Percentiles rank a stretch among this genome's conserved stretches.
Conservation (phyloP, 441 rosid species). For the Erodium moschatum region DNA sequence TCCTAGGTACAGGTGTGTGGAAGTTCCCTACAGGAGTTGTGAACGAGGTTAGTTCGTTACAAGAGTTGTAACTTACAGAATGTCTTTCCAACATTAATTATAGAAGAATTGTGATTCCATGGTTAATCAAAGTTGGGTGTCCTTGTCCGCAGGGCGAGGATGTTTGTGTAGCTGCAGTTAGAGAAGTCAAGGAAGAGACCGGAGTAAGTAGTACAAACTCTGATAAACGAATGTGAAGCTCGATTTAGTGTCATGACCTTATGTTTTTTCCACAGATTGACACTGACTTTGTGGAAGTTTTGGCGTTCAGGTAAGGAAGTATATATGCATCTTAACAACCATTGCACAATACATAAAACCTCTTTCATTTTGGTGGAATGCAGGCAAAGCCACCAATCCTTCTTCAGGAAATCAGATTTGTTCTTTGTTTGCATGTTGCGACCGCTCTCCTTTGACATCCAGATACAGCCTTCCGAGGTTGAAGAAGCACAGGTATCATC, state of each 20-base stretch:
- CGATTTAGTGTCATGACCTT: background rate
- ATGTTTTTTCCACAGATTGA: conserved; percentile 44
- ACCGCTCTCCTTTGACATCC: conserved; percentile 58
- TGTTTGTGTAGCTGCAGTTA: conserved; percentile 46
- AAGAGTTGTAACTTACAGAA: too few species aligned
- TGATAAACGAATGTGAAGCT: too few species aligned
- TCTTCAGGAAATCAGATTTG: conserved; percentile 70
- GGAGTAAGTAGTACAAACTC: conserved; percentile 43
- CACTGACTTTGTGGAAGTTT: conserved; percentile 53
- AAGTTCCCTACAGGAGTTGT: conserved; percentile 83
- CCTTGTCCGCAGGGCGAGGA: conserved; percentile 61
- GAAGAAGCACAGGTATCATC: conserved; percentile 78
- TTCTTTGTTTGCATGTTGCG: conserved; percentile 68
- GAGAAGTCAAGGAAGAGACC: conserved; percentile 92
- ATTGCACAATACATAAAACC: too few species aligned
- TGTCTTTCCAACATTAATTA: too few species aligned
- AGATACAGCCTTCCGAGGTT: conserved; percentile 62
- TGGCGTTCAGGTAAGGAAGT: conserved; percentile 59
- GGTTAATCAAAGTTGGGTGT: background rate
- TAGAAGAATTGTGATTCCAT: too few species aligned
- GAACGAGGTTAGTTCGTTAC: conserved; percentile 55
- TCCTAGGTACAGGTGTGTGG: conserved; percentile 55
- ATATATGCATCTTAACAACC: too few species aligned
- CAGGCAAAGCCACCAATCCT: conserved; percentile 69
- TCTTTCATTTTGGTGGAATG: background rate